Conservation (phyloP, 2,329 filamentous ascomycete species). For the Aureobasidium sp. region DNA sequence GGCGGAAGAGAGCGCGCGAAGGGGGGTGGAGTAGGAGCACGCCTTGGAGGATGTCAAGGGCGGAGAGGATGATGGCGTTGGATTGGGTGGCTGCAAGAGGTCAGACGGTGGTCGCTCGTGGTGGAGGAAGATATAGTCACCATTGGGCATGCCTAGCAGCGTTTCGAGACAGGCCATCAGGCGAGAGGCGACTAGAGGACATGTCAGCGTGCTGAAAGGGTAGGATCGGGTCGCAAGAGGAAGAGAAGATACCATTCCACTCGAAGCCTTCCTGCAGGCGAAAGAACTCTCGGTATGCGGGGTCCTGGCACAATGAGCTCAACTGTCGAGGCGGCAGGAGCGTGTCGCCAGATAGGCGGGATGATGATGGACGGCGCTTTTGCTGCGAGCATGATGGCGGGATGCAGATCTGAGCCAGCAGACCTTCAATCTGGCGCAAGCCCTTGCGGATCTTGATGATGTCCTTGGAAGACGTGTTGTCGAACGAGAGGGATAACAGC, state of each 20-base stretch:
- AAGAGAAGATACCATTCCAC: conserved; percentile 65
- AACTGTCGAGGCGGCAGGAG: conserved; percentile 50
- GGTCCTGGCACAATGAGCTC: conserved; percentile 66
- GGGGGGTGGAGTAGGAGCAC: conserved; percentile 82
- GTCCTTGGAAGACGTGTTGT: conserved; percentile 92
- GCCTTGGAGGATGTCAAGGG: conserved; percentile 84
- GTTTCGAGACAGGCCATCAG: conserved; percentile 80
- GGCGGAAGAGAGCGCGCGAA: conserved; percentile 76
- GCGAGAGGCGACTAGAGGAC: conserved; percentile 62
- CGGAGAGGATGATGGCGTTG: conserved; percentile 79
- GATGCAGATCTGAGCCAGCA: conserved; percentile 91
- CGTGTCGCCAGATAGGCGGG: conserved; percentile 19
- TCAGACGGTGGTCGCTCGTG: background rate
- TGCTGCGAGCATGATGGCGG: conserved; percentile 38
- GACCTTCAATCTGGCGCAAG: conserved; percentile 84
- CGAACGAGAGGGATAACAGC: conserved; percentile 85
- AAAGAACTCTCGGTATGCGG: conserved; percentile 92
- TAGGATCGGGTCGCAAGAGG: too few species aligned
- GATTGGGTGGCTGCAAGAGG: conserved; percentile 60
- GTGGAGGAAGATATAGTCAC: conserved; percentile 26
- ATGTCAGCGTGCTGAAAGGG: background rate
- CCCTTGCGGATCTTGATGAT: conserved; percentile 87
- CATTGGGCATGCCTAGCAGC: conserved; percentile 71
- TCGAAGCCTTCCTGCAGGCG: conserved; percentile 95
- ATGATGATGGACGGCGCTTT: conserved; percentile 32